Evolutionary conservation across 129 eudicot species (phyloP), one percentile per base, ranked within the genome.

Genomic region (Arctium lappa): DNA sequence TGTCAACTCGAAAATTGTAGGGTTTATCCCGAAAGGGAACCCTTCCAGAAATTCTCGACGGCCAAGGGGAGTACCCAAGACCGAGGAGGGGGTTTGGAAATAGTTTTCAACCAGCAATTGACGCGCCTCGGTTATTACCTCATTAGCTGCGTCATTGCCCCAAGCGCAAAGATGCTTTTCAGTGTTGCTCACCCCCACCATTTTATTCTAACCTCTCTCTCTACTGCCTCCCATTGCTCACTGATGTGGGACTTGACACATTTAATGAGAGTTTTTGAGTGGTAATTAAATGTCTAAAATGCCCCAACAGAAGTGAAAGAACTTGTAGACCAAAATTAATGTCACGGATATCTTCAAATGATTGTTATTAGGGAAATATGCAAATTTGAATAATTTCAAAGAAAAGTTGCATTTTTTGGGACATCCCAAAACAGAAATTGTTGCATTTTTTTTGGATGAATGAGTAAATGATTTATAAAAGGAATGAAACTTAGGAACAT

Each of bases 111-210:
- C 90, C 90, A 88, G 92, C 94, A 88, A 90, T 90, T 81, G 90
- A 90, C 89, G 89, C 88, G 89, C 92, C 92, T 90, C 88, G 84
- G 87, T 89, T 83, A 87, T 65, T 69, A 91, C 90, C 94, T 91
- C 91, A 85, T 86, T 83, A 91, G 85, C 91, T 89, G 82, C 85
- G 89, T 86, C 93, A 89, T 89, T 89, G 92, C 91, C 89, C 90
- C 91, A 80, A 91, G 93, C 86, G 88, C 93, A 84, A 89, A 88
- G 85, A 91, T 88, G 75, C 31, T 8, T 76, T 18, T 77, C 0
- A 3, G 16, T 4, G 1, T 1, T 1, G 12, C 81, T 6, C 13
- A 2, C 18, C 33, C 33, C 37, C 34, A 0, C 56, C 6, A 10
- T 18, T 77, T 77, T 60, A 62, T 77, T 18, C 2, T 9, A n/a